Conservation (phyloP, 2,329 filamentous ascomycete genomes). For the Ambrosiella beaveri region DNA sequence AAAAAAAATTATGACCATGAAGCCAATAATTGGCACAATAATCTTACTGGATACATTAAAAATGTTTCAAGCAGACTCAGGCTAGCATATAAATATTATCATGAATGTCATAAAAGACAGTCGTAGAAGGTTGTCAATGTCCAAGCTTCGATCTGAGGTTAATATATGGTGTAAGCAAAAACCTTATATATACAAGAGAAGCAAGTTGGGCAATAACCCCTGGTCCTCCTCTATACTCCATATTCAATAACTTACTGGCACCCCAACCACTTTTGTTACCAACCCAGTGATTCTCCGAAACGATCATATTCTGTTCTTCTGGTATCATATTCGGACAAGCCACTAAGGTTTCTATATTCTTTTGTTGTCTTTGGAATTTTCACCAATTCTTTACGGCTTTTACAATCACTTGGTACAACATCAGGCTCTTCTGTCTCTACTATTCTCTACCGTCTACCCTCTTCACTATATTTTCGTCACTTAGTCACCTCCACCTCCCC, state of each 20-base stretch:
- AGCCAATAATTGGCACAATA: too few relatives aligned
- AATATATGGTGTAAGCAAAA: not conserved
- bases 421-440: too few relatives aligned
- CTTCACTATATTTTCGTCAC: not conserved
- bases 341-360: not conserved
- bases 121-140: not conserved
- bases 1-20: too few relatives aligned
- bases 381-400: not conserved
- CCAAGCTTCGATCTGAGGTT: constrained; percentile 3
- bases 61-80: too few relatives aligned
- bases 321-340: not conserved
- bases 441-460: not conserved
- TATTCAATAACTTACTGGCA: not conserved
- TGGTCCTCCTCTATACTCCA: not conserved
- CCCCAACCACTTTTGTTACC: constrained; percentile 3
- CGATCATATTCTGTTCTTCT: not conserved
- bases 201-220: constrained; percentile 3
- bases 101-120: too few relatives aligned
- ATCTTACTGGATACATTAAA: too few relatives aligned
- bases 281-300: not conserved
- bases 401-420: not conserved
- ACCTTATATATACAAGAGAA: not conserved
- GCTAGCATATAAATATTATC: too few relatives aligned
- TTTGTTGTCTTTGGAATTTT: not conserved
- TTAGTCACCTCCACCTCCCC: not conserved